These are phyloP conservation scores for Sporopachydermia cereana DNA, from an alignment of 1,139 yeast species.

Conservation along the genomic window DNA sequence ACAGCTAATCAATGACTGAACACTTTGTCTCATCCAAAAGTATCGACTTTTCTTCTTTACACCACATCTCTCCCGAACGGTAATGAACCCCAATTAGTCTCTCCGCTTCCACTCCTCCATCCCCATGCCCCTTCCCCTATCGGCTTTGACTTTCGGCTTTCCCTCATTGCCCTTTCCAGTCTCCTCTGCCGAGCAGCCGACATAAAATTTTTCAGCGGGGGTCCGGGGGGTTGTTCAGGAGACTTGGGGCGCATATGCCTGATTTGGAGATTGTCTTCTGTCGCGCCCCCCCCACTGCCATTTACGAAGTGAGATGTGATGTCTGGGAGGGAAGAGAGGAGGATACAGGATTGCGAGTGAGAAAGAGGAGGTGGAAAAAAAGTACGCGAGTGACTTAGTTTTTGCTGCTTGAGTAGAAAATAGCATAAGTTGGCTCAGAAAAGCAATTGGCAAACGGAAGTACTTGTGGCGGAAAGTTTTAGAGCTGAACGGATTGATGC, in stretches of 20 bases:
- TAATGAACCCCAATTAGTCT: not conserved
- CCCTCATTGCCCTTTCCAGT: not conserved
- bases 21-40: not conserved
- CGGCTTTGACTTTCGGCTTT: not conserved
- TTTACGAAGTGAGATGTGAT: constrained; percentile 6
- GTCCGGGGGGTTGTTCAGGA: constrained; percentile 7
- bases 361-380: not conserved
- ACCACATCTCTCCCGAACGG: too few relatives aligned
- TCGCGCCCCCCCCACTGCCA: constrained; percentile 8
- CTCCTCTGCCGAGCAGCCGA: not conserved
- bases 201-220: not conserved
- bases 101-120: not conserved
- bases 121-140: not conserved
- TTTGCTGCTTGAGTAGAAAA: too few relatives aligned
- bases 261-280: constrained; percentile 7
- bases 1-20: not conserved
- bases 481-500: too few relatives aligned
- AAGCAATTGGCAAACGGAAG: too few relatives aligned
- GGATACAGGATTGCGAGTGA: not conserved
- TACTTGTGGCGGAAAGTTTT: too few relatives aligned
- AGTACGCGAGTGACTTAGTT: too few relatives aligned
- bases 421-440: too few relatives aligned
- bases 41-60: too few relatives aligned
- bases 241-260: constrained; percentile 6
- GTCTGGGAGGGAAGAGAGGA: not conserved